phyloP scores from a whole-genome alignment of 1,284 basidiomycete species.

The Puccinia triticina region DNA sequence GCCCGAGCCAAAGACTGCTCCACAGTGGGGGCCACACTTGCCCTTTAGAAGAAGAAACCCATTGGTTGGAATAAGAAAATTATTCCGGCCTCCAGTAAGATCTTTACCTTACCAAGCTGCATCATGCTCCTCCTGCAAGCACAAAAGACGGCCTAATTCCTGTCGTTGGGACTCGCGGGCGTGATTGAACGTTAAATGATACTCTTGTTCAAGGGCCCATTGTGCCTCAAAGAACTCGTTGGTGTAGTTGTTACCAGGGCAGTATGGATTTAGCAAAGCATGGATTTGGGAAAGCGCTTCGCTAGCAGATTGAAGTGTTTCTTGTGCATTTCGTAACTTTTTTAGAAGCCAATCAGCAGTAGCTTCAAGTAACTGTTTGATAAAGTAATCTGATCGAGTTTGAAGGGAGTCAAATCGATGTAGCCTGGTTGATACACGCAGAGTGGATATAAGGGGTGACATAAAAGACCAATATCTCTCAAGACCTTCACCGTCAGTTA shows the following conservation, averaged over 20 bases:
- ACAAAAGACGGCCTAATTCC: conserved; percentile 17
- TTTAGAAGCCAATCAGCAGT: background rate
- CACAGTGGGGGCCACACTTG: background rate
- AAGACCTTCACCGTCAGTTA: background rate
- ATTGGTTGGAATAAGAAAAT: too few relatives aligned
- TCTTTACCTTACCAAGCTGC: background rate
- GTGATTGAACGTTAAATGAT: background rate
- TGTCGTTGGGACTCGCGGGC: background rate
- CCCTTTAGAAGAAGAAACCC: background rate
- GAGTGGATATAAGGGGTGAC: background rate
- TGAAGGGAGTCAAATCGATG: background rate
- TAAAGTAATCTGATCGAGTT: background rate
- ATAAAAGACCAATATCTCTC: background rate
- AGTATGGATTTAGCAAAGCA: background rate
- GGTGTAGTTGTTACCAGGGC: background rate
- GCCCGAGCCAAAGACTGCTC: conserved; percentile 6
- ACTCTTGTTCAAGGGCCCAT: background rate
- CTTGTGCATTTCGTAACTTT: background rate
- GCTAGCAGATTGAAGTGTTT: background rate
- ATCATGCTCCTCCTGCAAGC: background rate
- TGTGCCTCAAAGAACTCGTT: background rate
- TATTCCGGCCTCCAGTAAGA: too few relatives aligned
- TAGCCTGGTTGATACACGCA: background rate
- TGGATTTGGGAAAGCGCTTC: background rate
- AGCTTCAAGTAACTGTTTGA: background rate